These are phyloP conservation scores for Diversispora epigaea DNA, from an alignment of 192 early-diverging fungal species.

Conservation along the genomic window DNA sequence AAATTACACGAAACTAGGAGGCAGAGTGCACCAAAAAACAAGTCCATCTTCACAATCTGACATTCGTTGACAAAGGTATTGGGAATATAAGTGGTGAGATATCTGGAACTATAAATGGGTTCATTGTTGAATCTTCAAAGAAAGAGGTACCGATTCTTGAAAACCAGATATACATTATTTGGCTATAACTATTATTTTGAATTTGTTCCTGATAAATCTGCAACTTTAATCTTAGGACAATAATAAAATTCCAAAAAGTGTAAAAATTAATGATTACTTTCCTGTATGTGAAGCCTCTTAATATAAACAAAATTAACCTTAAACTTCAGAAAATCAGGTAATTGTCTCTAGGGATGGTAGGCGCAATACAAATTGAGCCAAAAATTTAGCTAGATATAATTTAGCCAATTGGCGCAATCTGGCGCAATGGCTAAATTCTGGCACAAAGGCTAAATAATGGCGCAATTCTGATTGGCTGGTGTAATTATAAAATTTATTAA, in stretches of 20 bases:
- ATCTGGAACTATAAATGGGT: conserved; percentile 7
- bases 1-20: conserved; percentile 4
- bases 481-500: no score
- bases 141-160: background rate
- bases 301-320: background rate
- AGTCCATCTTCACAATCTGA: background rate
- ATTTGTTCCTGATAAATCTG: conserved; percentile 4
- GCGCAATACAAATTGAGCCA: no score
- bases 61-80: background rate
- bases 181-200: conserved; percentile 4
- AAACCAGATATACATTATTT: conserved; percentile 12
- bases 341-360: no score
- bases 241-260: background rate
- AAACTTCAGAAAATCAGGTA: no score
- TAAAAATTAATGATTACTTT: conserved; percentile 4
- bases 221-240: conserved; percentile 13
- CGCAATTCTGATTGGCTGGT: no score
- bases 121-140: conserved; percentile 15
- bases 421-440: no score
- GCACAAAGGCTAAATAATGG: no score
- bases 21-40: background rate
- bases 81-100: background rate
- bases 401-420: no score
- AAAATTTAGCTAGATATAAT: no score
- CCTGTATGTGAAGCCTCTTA: background rate